phyloP scores from a whole-genome alignment of 257 asterid genomes.

The Mentha longifolia region DNA sequence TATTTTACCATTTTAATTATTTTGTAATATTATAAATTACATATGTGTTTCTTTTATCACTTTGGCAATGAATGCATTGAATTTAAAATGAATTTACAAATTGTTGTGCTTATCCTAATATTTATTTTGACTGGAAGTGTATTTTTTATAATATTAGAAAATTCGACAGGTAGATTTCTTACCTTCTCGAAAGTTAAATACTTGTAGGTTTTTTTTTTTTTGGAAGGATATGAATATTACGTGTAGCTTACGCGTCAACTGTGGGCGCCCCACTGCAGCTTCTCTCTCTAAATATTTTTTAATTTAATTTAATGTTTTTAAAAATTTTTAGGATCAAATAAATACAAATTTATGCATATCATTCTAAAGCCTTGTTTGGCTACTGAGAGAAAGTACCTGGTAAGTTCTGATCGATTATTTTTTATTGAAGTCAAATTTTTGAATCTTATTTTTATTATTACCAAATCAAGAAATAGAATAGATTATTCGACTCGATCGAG shows the following conservation, averaged over 20 bases:
- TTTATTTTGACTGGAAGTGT: neutral
- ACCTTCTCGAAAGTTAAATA: too few relatives aligned
- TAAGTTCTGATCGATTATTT: neutral
- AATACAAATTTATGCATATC: neutral
- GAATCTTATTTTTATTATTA: neutral
- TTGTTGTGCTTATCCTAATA: slow-evolving; percentile 2
- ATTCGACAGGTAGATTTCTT: too few relatives aligned
- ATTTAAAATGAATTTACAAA: neutral
- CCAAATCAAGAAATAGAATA: neutral
- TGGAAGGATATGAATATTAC: neutral
- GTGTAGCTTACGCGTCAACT: slow-evolving; percentile 19
- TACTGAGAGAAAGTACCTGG: neutral
- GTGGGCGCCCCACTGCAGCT: neutral
- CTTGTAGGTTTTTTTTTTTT: neutral
- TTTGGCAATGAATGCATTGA: too few relatives aligned
- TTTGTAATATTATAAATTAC: too few relatives aligned
- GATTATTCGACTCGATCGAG: neutral
- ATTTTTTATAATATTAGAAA: too few relatives aligned
- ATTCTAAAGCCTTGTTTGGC: neutral
- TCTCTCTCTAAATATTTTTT: neutral
- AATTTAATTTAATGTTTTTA: too few relatives aligned
- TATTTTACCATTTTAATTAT: neutral
- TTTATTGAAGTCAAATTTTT: neutral
- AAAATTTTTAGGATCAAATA: too few relatives aligned
- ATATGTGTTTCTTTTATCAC: too few relatives aligned